Conservation (phyloP, 768 basidiomycete species). For the Crassisporium funariophilum region DNA sequence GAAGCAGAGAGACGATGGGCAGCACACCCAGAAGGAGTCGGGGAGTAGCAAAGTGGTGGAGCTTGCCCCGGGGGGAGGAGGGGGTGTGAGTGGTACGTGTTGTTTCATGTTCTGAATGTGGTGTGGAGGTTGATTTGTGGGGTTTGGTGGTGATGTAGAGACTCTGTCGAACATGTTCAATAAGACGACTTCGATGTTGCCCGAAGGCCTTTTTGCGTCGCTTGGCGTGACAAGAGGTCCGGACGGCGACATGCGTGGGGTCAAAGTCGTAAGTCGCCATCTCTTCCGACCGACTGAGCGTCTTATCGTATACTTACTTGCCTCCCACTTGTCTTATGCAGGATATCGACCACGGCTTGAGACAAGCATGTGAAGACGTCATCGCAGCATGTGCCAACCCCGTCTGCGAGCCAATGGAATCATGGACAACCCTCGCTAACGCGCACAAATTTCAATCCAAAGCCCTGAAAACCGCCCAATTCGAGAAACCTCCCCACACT, state of each 20-base stretch:
- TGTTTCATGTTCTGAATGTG: constrained; percentile 10
- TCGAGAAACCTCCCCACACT: neutral
- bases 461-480: neutral
- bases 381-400: constrained; percentile 63
- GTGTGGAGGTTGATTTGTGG: constrained; percentile 1
- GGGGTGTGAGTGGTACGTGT: constrained; percentile 9
- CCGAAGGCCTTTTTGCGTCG: constrained; percentile 70
- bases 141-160: constrained; percentile 53
- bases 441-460: constrained; percentile 3
- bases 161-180: constrained; percentile 62
- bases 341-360: constrained; percentile 88
- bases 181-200: constrained; percentile 60
- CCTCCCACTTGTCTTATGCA: constrained; percentile 27
- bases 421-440: constrained; percentile 52
- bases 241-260: constrained; percentile 63
- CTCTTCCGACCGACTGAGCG: no score
- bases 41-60: neutral
- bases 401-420: constrained; percentile 59
- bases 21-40: constrained; percentile 6
- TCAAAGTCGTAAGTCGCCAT: constrained; percentile 75
- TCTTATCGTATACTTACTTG: neutral
- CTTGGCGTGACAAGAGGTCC: constrained; percentile 64
- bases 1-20: constrained; percentile 47
- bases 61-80: neutral
- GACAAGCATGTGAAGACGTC: constrained; percentile 81